phyloP scores from a whole-genome alignment of 176 grass and related monocot species.

The Triticum monococcum region DNA sequence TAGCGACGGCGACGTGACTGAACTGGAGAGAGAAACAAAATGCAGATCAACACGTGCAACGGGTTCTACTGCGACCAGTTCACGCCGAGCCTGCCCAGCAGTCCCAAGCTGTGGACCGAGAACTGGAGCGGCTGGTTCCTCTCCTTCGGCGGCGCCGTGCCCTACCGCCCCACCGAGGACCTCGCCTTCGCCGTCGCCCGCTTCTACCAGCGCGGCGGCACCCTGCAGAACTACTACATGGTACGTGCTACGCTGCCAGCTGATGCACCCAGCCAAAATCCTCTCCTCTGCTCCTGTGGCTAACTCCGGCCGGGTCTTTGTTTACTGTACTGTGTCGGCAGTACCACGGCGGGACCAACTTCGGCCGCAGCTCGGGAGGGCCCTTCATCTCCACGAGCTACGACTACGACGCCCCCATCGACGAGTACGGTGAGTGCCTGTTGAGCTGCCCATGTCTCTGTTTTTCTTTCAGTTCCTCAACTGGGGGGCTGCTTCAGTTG shows the following conservation, averaged over 20 bases:
- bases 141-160: slow-evolving; percentile 78
- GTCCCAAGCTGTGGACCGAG: slow-evolving; percentile 97
- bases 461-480: neutral
- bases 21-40: neutral
- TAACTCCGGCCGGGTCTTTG: slow-evolving; percentile 8
- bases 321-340: slow-evolving; percentile 1
- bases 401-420: slow-evolving; percentile 97
- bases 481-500: too few relatives aligned
- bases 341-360: slow-evolving; percentile 97
- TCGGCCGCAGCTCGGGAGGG: slow-evolving; percentile 69
- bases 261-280: neutral
- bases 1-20: neutral
- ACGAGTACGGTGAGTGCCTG: slow-evolving; percentile 77
- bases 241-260: slow-evolving; percentile 11
- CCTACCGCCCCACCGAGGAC: slow-evolving; percentile 87
- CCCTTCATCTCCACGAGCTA: slow-evolving; percentile 98
- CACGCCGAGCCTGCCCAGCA: slow-evolving; percentile 69
- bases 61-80: slow-evolving; percentile 98
- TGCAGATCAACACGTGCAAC: slow-evolving; percentile 99
- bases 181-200: slow-evolving; percentile 88
- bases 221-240: slow-evolving; percentile 99
- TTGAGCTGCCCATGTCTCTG: neutral
- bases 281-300: neutral
- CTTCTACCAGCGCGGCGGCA: slow-evolving; percentile 97
- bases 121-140: slow-evolving; percentile 98